Evolutionary conservation across 495 filamentous ascomycete species (phyloP).

Genomic region (Aspergillus kassunensis): DNA sequence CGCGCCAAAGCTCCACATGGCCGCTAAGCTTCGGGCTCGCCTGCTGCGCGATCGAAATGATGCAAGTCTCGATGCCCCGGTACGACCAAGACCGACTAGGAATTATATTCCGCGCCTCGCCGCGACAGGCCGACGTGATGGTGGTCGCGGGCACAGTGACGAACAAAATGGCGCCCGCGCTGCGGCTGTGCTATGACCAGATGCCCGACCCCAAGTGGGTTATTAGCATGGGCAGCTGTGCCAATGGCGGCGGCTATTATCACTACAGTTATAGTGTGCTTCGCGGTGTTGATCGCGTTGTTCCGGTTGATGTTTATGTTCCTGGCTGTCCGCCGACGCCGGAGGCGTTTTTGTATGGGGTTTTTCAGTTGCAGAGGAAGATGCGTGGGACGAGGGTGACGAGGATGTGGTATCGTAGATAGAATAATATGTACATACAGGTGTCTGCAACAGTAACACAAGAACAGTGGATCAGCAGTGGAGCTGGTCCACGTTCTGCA

Average conservation of each 20-base stretch:
- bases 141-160: conserved; percentile 94
- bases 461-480: too few species aligned
- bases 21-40: conserved; percentile 97
- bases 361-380: conserved; percentile 85
- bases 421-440: background rate
- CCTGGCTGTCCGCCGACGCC: conserved; percentile 61
- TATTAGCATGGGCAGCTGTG: conserved; percentile 90
- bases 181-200: conserved; percentile 94
- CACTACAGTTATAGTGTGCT: conserved; percentile 94
- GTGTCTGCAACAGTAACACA: too few species aligned
- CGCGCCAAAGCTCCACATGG: conserved; percentile 87
- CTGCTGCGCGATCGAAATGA: conserved; percentile 97
- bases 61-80: conserved; percentile 92
- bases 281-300: conserved; percentile 87
- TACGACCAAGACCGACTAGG: conserved; percentile 95
- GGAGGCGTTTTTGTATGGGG: conserved; percentile 85
- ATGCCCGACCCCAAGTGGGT: conserved; percentile 98
- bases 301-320: conserved; percentile 94
- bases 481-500: too few species aligned
- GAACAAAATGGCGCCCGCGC: conserved; percentile 96
- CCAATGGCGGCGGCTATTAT: conserved; percentile 95
- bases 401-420: conserved; percentile 39
- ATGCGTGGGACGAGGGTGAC: conserved; percentile 64
- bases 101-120: conserved; percentile 95
- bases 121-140: conserved; percentile 95